Evolutionary conservation across 2,329 filamentous ascomycete genomes (phyloP).

Genomic region (Eutypa lata): DNA sequence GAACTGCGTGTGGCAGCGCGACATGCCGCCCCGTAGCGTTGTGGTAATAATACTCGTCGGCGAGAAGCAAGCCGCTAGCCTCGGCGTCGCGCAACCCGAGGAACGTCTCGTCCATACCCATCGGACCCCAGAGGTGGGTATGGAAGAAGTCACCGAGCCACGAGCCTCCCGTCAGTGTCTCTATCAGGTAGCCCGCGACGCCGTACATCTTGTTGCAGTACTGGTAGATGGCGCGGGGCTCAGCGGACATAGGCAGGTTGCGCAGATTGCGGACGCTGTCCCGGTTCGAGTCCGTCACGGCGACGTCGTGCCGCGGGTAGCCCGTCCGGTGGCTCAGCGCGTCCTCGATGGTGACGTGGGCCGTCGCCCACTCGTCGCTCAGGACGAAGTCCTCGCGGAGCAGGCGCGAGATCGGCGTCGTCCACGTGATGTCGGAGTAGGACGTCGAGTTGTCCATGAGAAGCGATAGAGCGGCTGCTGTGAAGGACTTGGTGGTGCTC

Average conservation of each 20-base stretch:
- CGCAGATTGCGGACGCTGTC: constrained; percentile 42
- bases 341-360: constrained; percentile 52
- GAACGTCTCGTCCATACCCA: constrained; percentile 45
- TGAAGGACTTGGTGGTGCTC: constrained; percentile 56
- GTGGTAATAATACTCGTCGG: constrained; percentile 41
- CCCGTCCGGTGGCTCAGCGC: constrained; percentile 51
- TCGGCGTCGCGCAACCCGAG: constrained; percentile 26
- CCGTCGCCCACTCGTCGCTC: constrained; percentile 44
- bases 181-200: constrained; percentile 41
- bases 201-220: constrained; percentile 53
- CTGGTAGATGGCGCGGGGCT: constrained; percentile 33
- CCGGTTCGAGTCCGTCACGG: constrained; percentile 25
- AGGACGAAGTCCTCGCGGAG: constrained; percentile 52
- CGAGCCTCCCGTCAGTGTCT: constrained; percentile 33
- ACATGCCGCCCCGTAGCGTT: constrained; percentile 21
- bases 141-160: constrained; percentile 38
- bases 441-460: constrained; percentile 44
- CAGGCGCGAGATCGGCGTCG: constrained; percentile 42
- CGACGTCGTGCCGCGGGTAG: constrained; percentile 39
- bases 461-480: constrained; percentile 45
- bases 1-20: constrained; percentile 22
- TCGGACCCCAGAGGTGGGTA: constrained; percentile 39
- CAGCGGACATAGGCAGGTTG: constrained; percentile 34
- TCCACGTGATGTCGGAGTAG: constrained; percentile 41
- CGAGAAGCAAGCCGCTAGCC: constrained; percentile 27